Percentiles rank a stretch among this genome's conserved stretches.
Conservation (phyloP, 2,329 filamentous ascomycete species). For the Thermoascus crustaceus region DNA sequence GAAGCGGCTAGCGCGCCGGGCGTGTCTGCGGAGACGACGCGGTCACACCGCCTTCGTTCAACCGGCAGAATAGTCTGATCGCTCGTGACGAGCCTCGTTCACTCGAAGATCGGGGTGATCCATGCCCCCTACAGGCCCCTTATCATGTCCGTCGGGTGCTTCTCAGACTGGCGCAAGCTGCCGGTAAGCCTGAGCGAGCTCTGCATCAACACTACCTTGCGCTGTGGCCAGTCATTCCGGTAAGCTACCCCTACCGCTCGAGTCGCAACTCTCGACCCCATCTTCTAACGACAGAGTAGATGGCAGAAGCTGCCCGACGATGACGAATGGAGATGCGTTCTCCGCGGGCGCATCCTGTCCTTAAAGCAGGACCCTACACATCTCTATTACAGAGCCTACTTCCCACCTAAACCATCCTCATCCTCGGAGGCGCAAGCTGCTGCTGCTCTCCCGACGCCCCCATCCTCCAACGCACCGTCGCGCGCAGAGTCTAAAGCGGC, state of each 20-base stretch:
- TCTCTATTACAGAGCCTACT: constrained; percentile 72
- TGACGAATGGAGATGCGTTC: constrained; percentile 82
- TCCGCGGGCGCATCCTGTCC: constrained; percentile 76
- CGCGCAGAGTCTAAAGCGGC: constrained; percentile 19
- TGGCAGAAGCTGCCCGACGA: constrained; percentile 69
- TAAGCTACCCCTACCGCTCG: constrained; percentile 20
- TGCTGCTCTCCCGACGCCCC: constrained; percentile 16
- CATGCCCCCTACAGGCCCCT: constrained; percentile 3
- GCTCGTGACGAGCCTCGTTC: too few relatives aligned
- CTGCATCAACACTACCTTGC: constrained; percentile 86
- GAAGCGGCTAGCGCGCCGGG: constrained; percentile 14
- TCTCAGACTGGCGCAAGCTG: constrained; percentile 79
- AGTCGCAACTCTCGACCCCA: too few relatives aligned
- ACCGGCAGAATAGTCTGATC: constrained; percentile 5
- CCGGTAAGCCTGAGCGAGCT: constrained; percentile 76
- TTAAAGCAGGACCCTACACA: constrained; percentile 71
- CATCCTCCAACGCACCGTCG: constrained; percentile 30
- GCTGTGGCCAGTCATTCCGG: constrained; percentile 90
- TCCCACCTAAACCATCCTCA: constrained; percentile 23
- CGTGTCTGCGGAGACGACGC: constrained; percentile 10
- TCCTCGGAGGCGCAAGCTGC: too few relatives aligned
- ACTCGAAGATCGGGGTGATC: too few relatives aligned
- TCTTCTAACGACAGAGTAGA: too few relatives aligned
- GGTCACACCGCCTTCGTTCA: constrained; percentile 19
- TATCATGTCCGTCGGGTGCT: constrained; percentile 37